phyloP scores from a whole-genome alignment of 176 grass and related monocot species.

The Avena atlantica region DNA sequence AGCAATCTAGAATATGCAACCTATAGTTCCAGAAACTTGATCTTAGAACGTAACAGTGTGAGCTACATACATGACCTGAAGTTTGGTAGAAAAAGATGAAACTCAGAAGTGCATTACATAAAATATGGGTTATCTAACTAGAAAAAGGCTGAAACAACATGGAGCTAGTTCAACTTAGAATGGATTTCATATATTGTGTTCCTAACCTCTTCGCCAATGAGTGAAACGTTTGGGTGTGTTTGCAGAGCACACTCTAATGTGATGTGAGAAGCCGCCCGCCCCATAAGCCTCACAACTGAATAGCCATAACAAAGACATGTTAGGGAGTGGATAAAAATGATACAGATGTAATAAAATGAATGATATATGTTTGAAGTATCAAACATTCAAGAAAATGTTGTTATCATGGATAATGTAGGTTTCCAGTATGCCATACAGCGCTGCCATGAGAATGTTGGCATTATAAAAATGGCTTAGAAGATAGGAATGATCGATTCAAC shows the following conservation, averaged over 20 bases:
- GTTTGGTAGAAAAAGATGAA: not conserved
- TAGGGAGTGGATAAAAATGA: not conserved
- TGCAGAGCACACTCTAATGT: slow-evolving; percentile 97
- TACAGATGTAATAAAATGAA: not conserved
- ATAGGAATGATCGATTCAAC: slow-evolving; percentile 15
- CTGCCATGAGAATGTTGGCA: not conserved
- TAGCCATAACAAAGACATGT: slow-evolving; percentile 22
- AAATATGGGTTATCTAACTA: slow-evolving; percentile 21
- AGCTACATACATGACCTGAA: not conserved
- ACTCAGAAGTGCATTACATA: not conserved
- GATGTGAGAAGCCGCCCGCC: slow-evolving; percentile 99
- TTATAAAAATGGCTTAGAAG: not conserved
- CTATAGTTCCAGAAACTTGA: not conserved
- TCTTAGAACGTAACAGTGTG: not conserved
- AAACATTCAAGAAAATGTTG: slow-evolving; percentile 3
- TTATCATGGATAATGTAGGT: not conserved
- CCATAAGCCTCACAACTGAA: slow-evolving; percentile 99
- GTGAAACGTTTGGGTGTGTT: slow-evolving; percentile 93
- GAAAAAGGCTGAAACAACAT: slow-evolving; percentile 5
- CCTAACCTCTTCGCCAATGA: slow-evolving; percentile 95
- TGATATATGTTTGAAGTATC: not conserved
- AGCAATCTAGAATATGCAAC: not conserved
- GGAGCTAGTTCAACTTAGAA: slow-evolving; percentile 30
- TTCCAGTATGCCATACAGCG: not conserved
- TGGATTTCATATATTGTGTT: slow-evolving; percentile 8